Evolutionary conservation across 2,329 filamentous ascomycete species (phyloP).

Genomic region (Sporothrix mexicana): DNA sequence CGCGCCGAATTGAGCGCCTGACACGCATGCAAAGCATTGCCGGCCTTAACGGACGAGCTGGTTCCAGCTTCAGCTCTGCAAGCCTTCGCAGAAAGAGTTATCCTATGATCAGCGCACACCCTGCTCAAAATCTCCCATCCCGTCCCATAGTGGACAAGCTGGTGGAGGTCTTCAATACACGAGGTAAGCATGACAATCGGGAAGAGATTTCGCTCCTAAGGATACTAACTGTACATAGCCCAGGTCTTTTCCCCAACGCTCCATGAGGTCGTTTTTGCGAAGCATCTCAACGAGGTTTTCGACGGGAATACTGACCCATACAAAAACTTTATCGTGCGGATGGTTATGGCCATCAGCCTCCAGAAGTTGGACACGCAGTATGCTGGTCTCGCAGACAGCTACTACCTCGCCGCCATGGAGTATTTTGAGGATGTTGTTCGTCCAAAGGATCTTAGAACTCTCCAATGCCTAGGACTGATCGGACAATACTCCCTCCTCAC

Average conservation of each 20-base stretch:
- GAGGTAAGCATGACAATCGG: slow-evolving; percentile 62
- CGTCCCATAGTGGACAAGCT: slow-evolving; percentile 76
- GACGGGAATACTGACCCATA: slow-evolving; percentile 76
- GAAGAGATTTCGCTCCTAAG: neutral
- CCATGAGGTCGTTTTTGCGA: slow-evolving; percentile 79
- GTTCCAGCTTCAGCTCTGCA: slow-evolving; percentile 55
- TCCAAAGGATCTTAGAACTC: slow-evolving; percentile 86
- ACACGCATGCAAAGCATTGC: slow-evolving; percentile 70
- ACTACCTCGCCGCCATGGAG: slow-evolving; percentile 87
- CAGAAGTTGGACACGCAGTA: slow-evolving; percentile 90
- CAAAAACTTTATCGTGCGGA: slow-evolving; percentile 84
- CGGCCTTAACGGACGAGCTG: slow-evolving; percentile 56
- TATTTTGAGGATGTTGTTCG: slow-evolving; percentile 82
- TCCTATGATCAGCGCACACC: slow-evolving; percentile 84
- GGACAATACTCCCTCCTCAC: slow-evolving; percentile 92
- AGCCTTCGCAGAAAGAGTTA: slow-evolving; percentile 81
- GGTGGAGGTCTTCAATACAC: slow-evolving; percentile 83
- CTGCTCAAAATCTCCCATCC: slow-evolving; percentile 76
- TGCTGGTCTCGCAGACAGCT: slow-evolving; percentile 92
- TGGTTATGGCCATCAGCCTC: slow-evolving; percentile 93
- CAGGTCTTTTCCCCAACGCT: slow-evolving; percentile 87
- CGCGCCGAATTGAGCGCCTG: slow-evolving; percentile 58
- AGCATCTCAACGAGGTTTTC: slow-evolving; percentile 82
- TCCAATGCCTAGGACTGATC: slow-evolving; percentile 88
- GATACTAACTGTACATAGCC: slow-evolving; percentile 55